Conservation (phyloP, 2,329 filamentous ascomycete genomes). For the Venturia effusa region DNA sequence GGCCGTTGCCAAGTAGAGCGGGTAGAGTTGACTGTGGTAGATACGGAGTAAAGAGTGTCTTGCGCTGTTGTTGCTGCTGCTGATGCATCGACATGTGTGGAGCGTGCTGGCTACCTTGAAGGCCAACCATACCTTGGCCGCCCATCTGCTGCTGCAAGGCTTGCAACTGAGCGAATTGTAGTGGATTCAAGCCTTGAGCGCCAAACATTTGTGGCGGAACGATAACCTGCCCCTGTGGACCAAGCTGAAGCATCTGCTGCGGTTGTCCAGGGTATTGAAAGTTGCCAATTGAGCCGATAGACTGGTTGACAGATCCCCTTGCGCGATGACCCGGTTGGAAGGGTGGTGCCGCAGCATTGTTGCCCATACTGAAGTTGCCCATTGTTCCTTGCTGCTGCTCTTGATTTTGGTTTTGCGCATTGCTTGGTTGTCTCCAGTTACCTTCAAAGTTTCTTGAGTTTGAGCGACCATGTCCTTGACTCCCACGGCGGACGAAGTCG, state of each 20-base stretch:
- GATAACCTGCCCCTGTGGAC: slow-evolving; percentile 72
- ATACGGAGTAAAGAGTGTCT: slow-evolving; percentile 97
- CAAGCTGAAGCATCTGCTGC: slow-evolving; percentile 63
- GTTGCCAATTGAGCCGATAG: slow-evolving; percentile 68
- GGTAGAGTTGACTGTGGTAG: slow-evolving; percentile 89
- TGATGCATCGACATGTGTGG: slow-evolving; percentile 45
- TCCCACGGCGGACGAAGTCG: slow-evolving; percentile 68
- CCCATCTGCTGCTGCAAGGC: slow-evolving; percentile 82
- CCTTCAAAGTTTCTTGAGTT: slow-evolving; percentile 92
- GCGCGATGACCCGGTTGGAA: slow-evolving; percentile 91
- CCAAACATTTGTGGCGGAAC: slow-evolving; percentile 76
- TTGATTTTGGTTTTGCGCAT: slow-evolving; percentile 33
- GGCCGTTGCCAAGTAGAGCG: slow-evolving; percentile 78
- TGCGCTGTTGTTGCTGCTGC: slow-evolving; percentile 71
- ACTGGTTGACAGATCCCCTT: slow-evolving; percentile 77
- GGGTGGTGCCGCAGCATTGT: slow-evolving; percentile 55
- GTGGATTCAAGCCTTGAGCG: slow-evolving; percentile 74
- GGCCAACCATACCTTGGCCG: slow-evolving; percentile 57
- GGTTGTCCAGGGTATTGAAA: slow-evolving; percentile 84
- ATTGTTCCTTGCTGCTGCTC: slow-evolving; percentile 38
- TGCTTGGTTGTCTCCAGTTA: slow-evolving; percentile 85
- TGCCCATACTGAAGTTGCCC: slow-evolving; percentile 58
- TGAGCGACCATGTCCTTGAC: slow-evolving; percentile 68
- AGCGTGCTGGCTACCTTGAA: slow-evolving; percentile 60
- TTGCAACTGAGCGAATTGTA: slow-evolving; percentile 84